phyloP scores from a whole-genome alignment of 257 asterid species.

The Solanum sejunctum region DNA sequence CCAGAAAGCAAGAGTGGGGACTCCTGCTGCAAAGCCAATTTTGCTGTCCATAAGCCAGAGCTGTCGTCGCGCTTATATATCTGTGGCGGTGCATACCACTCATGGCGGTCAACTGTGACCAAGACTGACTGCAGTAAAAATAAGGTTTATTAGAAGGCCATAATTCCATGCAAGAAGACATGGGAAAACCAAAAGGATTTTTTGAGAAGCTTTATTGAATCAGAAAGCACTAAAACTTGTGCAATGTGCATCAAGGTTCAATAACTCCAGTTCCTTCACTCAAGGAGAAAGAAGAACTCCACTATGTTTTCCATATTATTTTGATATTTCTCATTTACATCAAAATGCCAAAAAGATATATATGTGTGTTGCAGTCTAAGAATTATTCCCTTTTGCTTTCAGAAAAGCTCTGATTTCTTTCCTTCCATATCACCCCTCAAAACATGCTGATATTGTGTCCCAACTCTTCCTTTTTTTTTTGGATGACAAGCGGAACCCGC shows the following conservation, averaged over 20 bases:
- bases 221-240: background rate
- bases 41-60: conserved; percentile 76
- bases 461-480: background rate
- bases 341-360: background rate
- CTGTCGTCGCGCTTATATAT: conserved; percentile 75
- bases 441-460: background rate
- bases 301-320: background rate
- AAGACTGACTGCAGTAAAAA: conserved; percentile 74
- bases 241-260: background rate
- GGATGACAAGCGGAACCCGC: no score
- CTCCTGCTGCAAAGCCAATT: conserved; percentile 55
- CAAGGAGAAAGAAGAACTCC: background rate
- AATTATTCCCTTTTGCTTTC: background rate
- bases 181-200: background rate
- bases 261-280: background rate
- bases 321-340: background rate
- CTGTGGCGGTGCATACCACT: conserved; percentile 96
- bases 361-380: background rate
- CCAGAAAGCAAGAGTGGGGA: conserved; percentile 29
- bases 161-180: background rate
- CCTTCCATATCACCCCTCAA: background rate
- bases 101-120: conserved; percentile 93
- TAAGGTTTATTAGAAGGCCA: conserved; percentile 1
- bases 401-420: background rate
- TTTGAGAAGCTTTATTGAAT: background rate